A percentile compares a stretch with the other conserved stretches of the same genome.
Evolutionary conservation across 176 grass and related monocot species (phyloP).

Genomic region (Tuctoria greenei): DNA sequence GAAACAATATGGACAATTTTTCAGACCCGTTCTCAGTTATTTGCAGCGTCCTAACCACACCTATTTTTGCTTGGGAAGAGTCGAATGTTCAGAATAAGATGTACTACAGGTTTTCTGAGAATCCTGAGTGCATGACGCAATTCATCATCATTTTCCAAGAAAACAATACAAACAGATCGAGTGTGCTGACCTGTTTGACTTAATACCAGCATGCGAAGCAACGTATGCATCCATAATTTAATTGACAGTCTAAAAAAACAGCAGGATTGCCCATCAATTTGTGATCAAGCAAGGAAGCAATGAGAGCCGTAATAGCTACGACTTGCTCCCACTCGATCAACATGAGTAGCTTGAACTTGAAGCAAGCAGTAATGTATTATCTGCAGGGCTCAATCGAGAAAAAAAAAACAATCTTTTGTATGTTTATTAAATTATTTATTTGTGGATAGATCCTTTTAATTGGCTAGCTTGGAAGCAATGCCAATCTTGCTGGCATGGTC

Average conservation of each 20-base stretch:
- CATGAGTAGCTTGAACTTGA: no score
- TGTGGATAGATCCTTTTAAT: neutral
- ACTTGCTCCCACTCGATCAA: no score
- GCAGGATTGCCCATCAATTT: neutral
- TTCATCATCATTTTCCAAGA: neutral
- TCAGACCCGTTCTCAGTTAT: neutral
- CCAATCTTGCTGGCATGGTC: slow-evolving; percentile 1
- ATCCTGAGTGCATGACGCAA: neutral
- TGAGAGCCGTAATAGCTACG: no score
- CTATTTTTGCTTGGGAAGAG: neutral
- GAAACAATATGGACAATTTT: neutral
- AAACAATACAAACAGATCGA: neutral
- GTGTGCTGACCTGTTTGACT: neutral
- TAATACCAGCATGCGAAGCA: neutral
- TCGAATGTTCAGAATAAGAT: neutral
- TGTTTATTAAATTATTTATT: no score
- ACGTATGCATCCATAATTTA: neutral
- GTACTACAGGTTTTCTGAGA: neutral
- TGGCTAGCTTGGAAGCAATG: slow-evolving; percentile 26
- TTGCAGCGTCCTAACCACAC: neutral
- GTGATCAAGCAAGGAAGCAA: no score
- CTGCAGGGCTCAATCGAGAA: no score
- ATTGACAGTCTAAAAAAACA: neutral
- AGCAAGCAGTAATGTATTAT: no score
- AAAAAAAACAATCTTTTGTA: no score